These are phyloP conservation scores for Berkeleyomyces rouxiae DNA, from an alignment of 2,329 filamentous ascomycete genomes.

Conservation along the genomic window DNA sequence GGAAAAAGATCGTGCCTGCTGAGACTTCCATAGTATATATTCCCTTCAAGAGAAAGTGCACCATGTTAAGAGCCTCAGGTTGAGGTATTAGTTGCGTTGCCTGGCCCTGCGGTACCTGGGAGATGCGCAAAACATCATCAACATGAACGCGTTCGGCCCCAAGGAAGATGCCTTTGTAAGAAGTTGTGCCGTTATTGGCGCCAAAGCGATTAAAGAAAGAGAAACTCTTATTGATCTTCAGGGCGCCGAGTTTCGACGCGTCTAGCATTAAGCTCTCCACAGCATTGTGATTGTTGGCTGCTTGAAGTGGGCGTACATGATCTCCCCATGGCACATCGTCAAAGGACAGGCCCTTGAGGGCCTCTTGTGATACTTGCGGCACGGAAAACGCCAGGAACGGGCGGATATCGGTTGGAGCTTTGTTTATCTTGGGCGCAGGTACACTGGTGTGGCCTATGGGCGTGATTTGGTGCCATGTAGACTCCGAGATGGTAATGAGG, in stretches of 20 bases:
- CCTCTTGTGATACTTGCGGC: conserved; percentile 25
- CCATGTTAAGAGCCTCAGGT: conserved; percentile 20
- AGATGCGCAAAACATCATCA: conserved; percentile 32
- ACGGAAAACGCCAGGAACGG: conserved; percentile 37
- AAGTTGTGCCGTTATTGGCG: conserved; percentile 20
- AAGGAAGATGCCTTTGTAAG: conserved; percentile 33
- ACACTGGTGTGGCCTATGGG: conserved; percentile 26
- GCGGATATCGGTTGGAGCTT: conserved; percentile 27
- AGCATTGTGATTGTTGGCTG: conserved; percentile 21
- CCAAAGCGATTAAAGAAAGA: conserved; percentile 29
- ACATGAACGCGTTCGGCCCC: conserved; percentile 33
- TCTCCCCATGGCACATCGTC: conserved; percentile 28
- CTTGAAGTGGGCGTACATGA: conserved; percentile 20
- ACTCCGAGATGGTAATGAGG: conserved; percentile 23
- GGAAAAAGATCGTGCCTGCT: conserved; percentile 19
- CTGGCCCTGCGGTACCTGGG: conserved; percentile 18
- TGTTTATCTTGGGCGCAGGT: conserved; percentile 24
- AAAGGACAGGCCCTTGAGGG: conserved; percentile 25
- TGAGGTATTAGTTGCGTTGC: neutral
- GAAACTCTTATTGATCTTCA: conserved; percentile 31
- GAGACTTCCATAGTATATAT: conserved; percentile 10
- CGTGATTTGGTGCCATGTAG: conserved; percentile 23
- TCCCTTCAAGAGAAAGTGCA: conserved; percentile 8
- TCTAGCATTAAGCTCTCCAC: conserved; percentile 30
- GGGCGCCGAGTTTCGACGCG: conserved; percentile 34